A percentile compares a stretch with the other conserved stretches of the same genome.
phyloP scores from a whole-genome alignment of 2,329 filamentous ascomycete species.

The Pestalotiopsis sp. region DNA sequence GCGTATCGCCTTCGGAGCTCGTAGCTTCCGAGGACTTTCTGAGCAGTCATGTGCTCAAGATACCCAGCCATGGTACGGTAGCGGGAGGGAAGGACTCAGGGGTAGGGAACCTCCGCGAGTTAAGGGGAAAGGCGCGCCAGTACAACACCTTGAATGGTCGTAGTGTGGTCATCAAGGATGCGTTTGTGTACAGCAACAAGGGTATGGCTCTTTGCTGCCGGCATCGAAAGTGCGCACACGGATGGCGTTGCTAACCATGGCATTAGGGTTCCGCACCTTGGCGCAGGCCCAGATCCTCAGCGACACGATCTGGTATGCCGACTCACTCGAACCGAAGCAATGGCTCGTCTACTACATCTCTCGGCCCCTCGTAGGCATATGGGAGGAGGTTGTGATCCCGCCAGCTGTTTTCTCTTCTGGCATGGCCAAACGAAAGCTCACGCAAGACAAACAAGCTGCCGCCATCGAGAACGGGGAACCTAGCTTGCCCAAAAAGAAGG shows the following conservation, averaged over 20 bases:
- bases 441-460: constrained; percentile 38
- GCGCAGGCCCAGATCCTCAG: constrained; percentile 86
- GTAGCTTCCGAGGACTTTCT: constrained; percentile 92
- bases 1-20: constrained; percentile 76
- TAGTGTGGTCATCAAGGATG: constrained; percentile 93
- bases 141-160: constrained; percentile 91
- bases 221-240: not conserved
- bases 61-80: constrained; percentile 59
- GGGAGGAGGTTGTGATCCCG: constrained; percentile 74
- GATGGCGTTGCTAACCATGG: constrained; percentile 26
- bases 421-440: constrained; percentile 40
- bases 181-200: constrained; percentile 93
- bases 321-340: constrained; percentile 85
- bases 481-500: constrained; percentile 74
- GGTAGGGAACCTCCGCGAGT: constrained; percentile 75
- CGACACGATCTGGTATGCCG: constrained; percentile 86
- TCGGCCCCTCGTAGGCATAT: constrained; percentile 80
- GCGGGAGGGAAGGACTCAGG: constrained; percentile 57
- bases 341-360: constrained; percentile 98
- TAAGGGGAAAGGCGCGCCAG: constrained; percentile 89
- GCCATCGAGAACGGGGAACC: constrained; percentile 46
- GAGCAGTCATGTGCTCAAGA: constrained; percentile 91
- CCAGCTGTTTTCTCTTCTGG: constrained; percentile 63
- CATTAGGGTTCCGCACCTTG: constrained; percentile 82
- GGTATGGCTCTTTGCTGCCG: constrained; percentile 53